Base-by-base conservation (phyloP, 352 stramenopile species). In the Blastocystis sp. region DNA sequence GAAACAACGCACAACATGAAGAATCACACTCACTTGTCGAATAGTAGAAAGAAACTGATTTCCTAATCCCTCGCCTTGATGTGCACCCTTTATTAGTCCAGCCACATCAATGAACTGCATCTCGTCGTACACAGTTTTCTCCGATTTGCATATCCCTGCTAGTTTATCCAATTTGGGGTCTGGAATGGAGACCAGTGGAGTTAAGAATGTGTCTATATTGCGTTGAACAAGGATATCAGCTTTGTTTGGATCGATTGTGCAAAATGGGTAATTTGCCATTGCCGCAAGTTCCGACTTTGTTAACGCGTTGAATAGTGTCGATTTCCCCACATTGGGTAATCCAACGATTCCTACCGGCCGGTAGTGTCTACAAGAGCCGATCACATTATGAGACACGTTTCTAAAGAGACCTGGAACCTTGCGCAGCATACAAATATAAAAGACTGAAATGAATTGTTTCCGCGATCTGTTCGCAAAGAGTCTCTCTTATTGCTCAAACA, bases 21-120 rank as follows among this genome's bases (percentile, higher is more conserved):
- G 92, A 87, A 95, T 95, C 65, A 95, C 93, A 0, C 92, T 93
- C 63, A 95, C 93, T 76, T 95, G 93, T 1, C 93, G 93, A 89
- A 96, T 96, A 87, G 95, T 95, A 69, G 94, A 92, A 18, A 96
- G 91, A 76, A 96, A 96, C 90, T 95, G 94, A 91, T 96, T 96
- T 45, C 93, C 92, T 16, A 96, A 91, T 5, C 94, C 94, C 91
- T 95, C 93, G 54, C 94, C 94, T 54, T 94, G 92, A 2, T 93
- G 95, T 4, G 94, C 94, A 18, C 94, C 94, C 39, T 93, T 93
- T 37, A 96, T 93, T 24, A 95, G 92, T 59, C 94, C 94, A 20
- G 94, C 94, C 70, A 96, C 95, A 90, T 96, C 94, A 4, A 95
- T 93, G 76, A 96, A 95, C 90, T 95, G 93, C 54, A 96, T 93